Conservation (phyloP, 2,329 filamentous ascomycete species). For the Botryosphaeria dothidea region DNA sequence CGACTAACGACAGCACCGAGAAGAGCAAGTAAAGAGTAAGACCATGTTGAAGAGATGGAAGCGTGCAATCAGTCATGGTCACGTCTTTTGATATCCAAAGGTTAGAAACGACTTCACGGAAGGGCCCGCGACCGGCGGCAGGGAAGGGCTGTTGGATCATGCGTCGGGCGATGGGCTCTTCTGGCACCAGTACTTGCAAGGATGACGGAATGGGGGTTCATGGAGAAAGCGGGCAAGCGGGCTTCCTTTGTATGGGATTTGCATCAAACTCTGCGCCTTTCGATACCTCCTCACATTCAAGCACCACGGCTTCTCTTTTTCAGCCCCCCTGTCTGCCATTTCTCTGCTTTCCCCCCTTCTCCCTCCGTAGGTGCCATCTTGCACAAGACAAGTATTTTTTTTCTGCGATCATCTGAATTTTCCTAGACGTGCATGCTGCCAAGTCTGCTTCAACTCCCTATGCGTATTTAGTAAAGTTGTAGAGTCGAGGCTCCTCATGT, state of each 20-base stretch:
- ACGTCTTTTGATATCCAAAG: constrained; percentile 20
- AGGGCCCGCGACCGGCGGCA: not conserved
- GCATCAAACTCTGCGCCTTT: constrained; percentile 19
- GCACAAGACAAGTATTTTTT: constrained; percentile 1
- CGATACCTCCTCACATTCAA: constrained; percentile 18
- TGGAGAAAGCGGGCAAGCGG: constrained; percentile 17
- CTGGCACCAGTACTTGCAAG: constrained; percentile 10
- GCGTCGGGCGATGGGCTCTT: constrained; percentile 4
- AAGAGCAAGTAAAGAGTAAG: constrained; percentile 16
- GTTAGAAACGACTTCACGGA: constrained; percentile 18
- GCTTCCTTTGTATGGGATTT: constrained; percentile 19
- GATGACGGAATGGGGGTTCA: constrained; percentile 8
- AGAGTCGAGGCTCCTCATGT: too few species aligned
- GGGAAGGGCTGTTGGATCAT: not conserved
- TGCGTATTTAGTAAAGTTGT: too few species aligned
- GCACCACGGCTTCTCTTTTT: constrained; percentile 14
- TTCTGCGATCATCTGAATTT: not conserved
- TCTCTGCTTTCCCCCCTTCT: constrained; percentile 5
- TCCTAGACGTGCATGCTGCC: too few species aligned
- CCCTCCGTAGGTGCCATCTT: constrained; percentile 7
- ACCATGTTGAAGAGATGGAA: constrained; percentile 12
- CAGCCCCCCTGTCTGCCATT: constrained; percentile 5
- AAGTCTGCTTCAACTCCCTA: too few species aligned
- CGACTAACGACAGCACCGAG: not conserved
- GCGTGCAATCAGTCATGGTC: constrained; percentile 10